Evolutionary conservation across 2,329 filamentous ascomycete genomes (phyloP).

Genomic region (Cytospora schulzeri): DNA sequence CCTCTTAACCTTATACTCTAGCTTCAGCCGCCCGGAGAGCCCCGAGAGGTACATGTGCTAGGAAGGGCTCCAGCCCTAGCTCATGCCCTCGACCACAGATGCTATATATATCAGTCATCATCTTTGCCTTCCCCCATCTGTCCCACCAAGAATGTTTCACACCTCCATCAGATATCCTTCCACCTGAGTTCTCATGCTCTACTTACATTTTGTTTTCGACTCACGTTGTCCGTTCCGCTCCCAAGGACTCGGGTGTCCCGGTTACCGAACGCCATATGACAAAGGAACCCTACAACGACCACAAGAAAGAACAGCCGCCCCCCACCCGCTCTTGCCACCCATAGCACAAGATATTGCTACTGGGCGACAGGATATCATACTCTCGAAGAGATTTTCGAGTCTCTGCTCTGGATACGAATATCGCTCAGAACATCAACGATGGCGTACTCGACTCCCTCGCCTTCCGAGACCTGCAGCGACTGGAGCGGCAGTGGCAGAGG

Average conservation of each 20-base stretch:
- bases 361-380: background rate
- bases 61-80: background rate
- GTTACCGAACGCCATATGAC: background rate
- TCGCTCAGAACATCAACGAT: background rate
- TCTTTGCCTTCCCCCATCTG: background rate
- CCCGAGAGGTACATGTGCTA: too few relatives aligned
- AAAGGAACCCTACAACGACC: background rate
- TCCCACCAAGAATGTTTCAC: background rate
- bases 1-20: background rate
- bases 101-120: background rate
- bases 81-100: background rate
- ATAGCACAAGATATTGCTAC: background rate
- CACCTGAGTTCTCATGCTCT: background rate
- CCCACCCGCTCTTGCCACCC: background rate
- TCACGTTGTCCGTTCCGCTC: background rate
- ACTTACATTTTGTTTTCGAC: background rate
- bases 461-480: constrained; percentile 11
- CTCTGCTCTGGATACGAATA: background rate
- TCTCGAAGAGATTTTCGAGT: background rate
- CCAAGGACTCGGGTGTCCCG: background rate
- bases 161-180: background rate
- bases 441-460: constrained; percentile 13
- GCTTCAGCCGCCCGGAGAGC: background rate
- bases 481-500: constrained; percentile 10
- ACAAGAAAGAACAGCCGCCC: background rate